Evolutionary conservation across 179 eudicot genomes (phyloP).

Genomic region (Silene coronaria): DNA sequence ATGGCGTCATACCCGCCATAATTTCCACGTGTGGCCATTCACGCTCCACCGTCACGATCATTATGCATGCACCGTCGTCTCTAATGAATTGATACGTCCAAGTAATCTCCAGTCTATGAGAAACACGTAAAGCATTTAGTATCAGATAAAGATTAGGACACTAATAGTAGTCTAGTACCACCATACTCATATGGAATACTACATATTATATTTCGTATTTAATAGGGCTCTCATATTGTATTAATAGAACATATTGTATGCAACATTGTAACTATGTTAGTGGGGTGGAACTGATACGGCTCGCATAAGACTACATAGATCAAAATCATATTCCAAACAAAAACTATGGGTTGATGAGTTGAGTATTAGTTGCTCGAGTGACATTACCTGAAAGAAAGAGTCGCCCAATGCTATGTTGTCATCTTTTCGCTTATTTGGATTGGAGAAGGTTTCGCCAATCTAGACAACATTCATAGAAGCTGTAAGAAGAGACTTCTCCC

Average conservation of each 20-base stretch:
- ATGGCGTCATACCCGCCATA: constrained; percentile 1
- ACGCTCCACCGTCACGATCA: neutral
- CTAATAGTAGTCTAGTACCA: too few relatives aligned
- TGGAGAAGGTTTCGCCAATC: constrained; percentile 45
- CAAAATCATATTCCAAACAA: neutral
- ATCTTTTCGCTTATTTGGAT: constrained; percentile 37
- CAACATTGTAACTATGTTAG: neutral
- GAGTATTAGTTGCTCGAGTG: neutral
- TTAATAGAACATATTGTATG: neutral
- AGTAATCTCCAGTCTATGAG: constrained; percentile 81
- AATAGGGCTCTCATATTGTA: neutral
- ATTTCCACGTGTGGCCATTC: neutral
- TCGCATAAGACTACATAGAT: neutral
- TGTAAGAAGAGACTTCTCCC: constrained; percentile 6
- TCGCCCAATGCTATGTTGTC: constrained; percentile 39
- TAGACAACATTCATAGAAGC: constrained; percentile 12
- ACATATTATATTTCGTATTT: too few relatives aligned
- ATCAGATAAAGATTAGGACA: neutral
- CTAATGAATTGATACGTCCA: constrained; percentile 73
- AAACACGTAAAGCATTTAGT: neutral
- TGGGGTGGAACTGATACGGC: neutral
- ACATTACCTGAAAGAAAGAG: constrained; percentile 35
- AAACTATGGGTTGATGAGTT: neutral
- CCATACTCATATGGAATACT: neutral
- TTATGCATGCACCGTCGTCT: neutral